A percentile compares a stretch with the other conserved stretches of the same genome.
Conservation (phyloP, 257 asterid genomes). For the Penstemon eatonii region DNA sequence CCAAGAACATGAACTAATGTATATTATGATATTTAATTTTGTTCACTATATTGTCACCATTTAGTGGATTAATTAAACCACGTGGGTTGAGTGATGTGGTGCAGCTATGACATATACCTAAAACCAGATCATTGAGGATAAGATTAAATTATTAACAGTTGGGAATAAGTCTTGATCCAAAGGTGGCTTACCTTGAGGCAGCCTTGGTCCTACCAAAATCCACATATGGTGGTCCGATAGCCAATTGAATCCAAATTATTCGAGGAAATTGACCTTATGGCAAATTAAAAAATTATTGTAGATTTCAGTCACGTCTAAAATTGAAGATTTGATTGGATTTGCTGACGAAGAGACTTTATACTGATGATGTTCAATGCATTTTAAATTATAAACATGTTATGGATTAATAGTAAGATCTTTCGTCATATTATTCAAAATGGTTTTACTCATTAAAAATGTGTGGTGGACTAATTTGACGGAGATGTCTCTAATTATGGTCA, state of each 20-base stretch:
- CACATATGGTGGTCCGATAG: neutral
- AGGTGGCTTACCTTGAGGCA: neutral
- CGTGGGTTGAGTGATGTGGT: too few relatives aligned
- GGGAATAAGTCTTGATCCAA: conserved; percentile 3
- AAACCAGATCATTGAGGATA: too few relatives aligned
- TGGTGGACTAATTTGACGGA: too few relatives aligned
- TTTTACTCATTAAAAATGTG: neutral
- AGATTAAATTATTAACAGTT: neutral
- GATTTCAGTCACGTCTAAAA: conserved; percentile 4
- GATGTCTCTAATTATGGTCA: too few relatives aligned
- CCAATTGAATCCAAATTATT: neutral
- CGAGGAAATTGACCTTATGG: neutral
- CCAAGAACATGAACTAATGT: too few relatives aligned
- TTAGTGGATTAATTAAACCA: too few relatives aligned
- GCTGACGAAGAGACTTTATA: neutral
- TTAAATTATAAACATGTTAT: neutral
- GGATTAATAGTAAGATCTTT: conserved; percentile 7
- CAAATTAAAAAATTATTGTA: neutral
- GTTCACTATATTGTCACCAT: too few relatives aligned
- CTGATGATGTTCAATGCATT: too few relatives aligned
- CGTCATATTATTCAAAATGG: conserved; percentile 2
- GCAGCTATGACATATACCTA: too few relatives aligned
- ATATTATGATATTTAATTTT: too few relatives aligned
- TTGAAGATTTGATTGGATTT: conserved; percentile 27
- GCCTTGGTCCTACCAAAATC: conserved; percentile 9